These are phyloP conservation scores for Skeletonema tropicum DNA, from an alignment of 108 stramenopile genomes.

Conservation along the genomic window DNA sequence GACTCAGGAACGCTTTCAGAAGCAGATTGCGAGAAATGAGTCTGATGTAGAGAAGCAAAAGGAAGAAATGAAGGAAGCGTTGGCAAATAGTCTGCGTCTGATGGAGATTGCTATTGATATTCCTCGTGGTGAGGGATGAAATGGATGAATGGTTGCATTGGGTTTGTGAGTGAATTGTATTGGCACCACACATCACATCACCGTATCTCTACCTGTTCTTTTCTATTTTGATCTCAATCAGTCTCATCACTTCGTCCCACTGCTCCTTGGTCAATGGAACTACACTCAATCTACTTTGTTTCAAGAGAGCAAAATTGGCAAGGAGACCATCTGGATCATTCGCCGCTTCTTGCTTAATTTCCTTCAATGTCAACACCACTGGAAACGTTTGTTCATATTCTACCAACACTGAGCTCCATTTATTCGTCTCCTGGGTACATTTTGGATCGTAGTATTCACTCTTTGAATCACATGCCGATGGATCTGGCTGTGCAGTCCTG, in stretches of 20 bases:
- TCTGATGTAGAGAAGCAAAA: constrained; percentile 23
- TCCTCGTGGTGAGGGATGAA: not conserved
- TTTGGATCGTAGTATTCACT: constrained; percentile 58
- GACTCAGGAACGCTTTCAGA: constrained; percentile 29
- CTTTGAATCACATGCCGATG: constrained; percentile 52
- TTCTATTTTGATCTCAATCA: constrained; percentile 22
- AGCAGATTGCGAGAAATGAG: constrained; percentile 26
- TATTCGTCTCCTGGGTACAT: constrained; percentile 41
- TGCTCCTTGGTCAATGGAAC: constrained; percentile 37
- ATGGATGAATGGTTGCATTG: too few relatives aligned
- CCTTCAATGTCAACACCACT: constrained; percentile 51
- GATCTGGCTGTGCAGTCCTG: constrained; percentile 48
- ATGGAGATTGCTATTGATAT: constrained; percentile 38
- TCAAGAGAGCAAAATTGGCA: constrained; percentile 50
- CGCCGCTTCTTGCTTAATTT: constrained; percentile 37
- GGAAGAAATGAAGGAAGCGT: constrained; percentile 33
- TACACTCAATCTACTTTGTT: constrained; percentile 58
- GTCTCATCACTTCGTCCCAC: constrained; percentile 38
- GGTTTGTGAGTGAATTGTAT: not conserved
- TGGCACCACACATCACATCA: too few relatives aligned
- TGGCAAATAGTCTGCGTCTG: constrained; percentile 46
- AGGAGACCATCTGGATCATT: constrained; percentile 36
- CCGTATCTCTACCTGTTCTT: not conserved
- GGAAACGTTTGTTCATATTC: constrained; percentile 50
- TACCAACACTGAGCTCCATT: constrained; percentile 60